These are phyloP conservation scores for Cercis canadensis DNA, from an alignment of 306 rosid species.

Conservation along the genomic window DNA sequence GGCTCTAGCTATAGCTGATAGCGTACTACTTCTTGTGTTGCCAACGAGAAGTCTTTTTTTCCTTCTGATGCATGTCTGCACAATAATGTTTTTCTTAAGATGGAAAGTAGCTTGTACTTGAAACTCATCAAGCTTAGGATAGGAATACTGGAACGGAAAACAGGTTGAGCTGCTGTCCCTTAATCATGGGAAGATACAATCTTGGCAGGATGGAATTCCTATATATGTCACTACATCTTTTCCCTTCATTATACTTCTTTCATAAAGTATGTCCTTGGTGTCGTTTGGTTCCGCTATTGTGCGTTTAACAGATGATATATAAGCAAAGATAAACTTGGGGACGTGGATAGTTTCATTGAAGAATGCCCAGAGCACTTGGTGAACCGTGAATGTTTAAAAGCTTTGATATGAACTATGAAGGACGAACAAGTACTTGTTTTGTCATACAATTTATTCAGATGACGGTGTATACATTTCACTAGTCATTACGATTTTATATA, in stretches of 20 bases:
- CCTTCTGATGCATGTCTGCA: conserved; percentile 39
- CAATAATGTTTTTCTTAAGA: conserved; percentile 45
- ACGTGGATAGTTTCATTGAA: no score
- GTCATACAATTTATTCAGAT: no score
- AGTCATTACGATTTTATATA: no score
- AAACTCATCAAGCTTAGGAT: conserved; percentile 33
- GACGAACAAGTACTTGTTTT: no score
- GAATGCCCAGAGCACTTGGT: no score
- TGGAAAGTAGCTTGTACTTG: conserved; percentile 36
- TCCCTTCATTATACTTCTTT: not conserved
- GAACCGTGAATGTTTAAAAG: no score
- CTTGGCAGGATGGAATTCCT: conserved; percentile 26
- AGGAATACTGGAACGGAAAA: not conserved
- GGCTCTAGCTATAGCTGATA: conserved; percentile 47
- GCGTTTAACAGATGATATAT: no score
- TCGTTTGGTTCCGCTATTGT: no score
- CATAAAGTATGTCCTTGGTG: no score
- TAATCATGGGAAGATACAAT: conserved; percentile 8
- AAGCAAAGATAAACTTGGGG: no score
- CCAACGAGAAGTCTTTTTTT: conserved; percentile 40
- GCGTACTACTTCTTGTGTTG: conserved; percentile 16
- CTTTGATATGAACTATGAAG: no score
- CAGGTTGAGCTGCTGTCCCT: not conserved
- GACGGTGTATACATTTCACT: no score
- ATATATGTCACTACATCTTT: not conserved